Percentiles rank a stretch among this genome's conserved stretches.
Conservation (phyloP, 2,329 filamentous ascomycete genomes). For the Xylariaceae sp. region DNA sequence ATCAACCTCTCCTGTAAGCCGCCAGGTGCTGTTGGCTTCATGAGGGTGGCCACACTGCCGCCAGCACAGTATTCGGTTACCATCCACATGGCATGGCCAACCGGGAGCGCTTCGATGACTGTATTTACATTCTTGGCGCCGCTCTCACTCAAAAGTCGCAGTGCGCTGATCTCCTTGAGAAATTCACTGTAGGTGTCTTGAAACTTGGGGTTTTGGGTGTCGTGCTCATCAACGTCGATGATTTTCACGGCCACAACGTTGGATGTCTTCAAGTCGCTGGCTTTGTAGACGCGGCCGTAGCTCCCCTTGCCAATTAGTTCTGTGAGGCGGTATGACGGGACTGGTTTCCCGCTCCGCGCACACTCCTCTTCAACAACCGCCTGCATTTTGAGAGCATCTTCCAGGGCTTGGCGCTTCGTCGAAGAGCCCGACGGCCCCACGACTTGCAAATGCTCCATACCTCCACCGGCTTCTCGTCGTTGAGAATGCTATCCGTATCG, state of each 20-base stretch:
- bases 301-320: slow-evolving; percentile 72
- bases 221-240: slow-evolving; percentile 75
- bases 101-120: slow-evolving; percentile 71
- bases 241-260: slow-evolving; percentile 72
- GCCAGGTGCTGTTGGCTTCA: slow-evolving; percentile 61
- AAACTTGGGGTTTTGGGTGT: slow-evolving; percentile 59
- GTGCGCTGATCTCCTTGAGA: slow-evolving; percentile 61
- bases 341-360: slow-evolving; percentile 52
- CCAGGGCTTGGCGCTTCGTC: slow-evolving; percentile 49
- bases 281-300: slow-evolving; percentile 71
- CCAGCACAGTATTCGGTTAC: slow-evolving; percentile 82
- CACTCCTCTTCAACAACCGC: slow-evolving; percentile 57
- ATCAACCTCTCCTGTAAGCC: slow-evolving; percentile 68
- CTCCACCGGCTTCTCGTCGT: slow-evolving; percentile 5
- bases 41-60: slow-evolving; percentile 70
- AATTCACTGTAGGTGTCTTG: slow-evolving; percentile 65
- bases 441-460: slow-evolving; percentile 29
- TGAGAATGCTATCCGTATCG: slow-evolving; percentile 5
- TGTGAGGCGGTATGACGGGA: slow-evolving; percentile 61
- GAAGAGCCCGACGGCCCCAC: slow-evolving; percentile 23
- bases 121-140: slow-evolving; percentile 76
- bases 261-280: slow-evolving; percentile 40
- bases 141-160: slow-evolving; percentile 67
- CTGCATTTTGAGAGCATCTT: slow-evolving; percentile 69
- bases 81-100: slow-evolving; percentile 80